Evolutionary conservation across 352 stramenopile genomes (phyloP).

Genomic region (Phytophthora podocarpi): DNA sequence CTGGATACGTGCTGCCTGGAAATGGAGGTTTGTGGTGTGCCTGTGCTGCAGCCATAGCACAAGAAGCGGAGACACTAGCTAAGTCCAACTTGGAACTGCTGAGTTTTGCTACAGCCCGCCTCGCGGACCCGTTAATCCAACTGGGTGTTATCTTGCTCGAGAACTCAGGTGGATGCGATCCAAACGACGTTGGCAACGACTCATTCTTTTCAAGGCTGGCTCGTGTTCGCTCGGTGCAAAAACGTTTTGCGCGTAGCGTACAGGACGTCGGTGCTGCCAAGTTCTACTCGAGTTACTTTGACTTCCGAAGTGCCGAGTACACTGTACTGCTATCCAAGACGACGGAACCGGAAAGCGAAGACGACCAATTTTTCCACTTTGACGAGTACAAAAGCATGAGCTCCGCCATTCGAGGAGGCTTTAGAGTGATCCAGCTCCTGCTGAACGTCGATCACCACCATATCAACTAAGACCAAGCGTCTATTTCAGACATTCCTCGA

Average conservation of each 20-base stretch:
- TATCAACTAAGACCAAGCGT: conserved; percentile 13
- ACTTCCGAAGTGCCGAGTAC: conserved; percentile 26
- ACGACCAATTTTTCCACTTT: conserved; percentile 11
- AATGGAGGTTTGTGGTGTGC: conserved; percentile 36
- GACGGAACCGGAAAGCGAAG: conserved; percentile 25
- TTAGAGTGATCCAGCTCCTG: conserved; percentile 29
- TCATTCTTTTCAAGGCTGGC: conserved; percentile 29
- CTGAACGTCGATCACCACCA: conserved; percentile 20
- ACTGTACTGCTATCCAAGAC: conserved; percentile 1
- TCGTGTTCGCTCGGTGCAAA: conserved; percentile 14
- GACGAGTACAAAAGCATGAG: conserved; percentile 18
- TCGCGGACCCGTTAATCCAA: conserved; percentile 17
- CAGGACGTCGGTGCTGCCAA: conserved; percentile 26
- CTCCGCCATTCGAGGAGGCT: conserved; percentile 6
- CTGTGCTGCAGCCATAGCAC: conserved; percentile 19
- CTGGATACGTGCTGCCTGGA: conserved; percentile 23
- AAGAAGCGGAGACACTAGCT: conserved; percentile 2
- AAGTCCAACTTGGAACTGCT: conserved; percentile 6
- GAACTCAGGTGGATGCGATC: conserved; percentile 4
- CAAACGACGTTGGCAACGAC: background rate
- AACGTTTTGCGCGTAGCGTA: conserved; percentile 24
- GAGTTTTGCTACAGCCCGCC: conserved; percentile 2
- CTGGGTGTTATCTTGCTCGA: conserved; percentile 30
- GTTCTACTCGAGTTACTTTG: conserved; percentile 32
- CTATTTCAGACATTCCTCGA: conserved; percentile 12